These are phyloP conservation scores for Globisporangium acanthophoron DNA, from an alignment of 352 stramenopile species.

Conservation along the genomic window DNA sequence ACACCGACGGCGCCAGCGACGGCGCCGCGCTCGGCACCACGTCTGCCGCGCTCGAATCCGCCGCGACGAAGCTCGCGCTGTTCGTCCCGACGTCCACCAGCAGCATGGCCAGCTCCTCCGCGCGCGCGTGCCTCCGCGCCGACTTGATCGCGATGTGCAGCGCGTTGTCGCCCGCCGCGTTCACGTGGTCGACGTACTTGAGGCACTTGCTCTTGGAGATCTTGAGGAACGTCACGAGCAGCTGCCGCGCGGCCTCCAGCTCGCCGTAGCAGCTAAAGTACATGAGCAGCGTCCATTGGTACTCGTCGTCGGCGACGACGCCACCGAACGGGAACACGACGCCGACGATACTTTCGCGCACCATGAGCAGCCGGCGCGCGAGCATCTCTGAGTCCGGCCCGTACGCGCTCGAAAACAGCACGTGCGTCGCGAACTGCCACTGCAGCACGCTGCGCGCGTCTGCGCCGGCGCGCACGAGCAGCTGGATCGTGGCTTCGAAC, in stretches of 20 bases:
- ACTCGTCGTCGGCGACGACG: constrained; percentile 33
- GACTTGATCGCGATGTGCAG: constrained; percentile 68
- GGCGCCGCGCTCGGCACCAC: neutral
- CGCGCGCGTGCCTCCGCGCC: neutral
- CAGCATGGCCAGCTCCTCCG: constrained; percentile 24
- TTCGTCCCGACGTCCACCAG: constrained; percentile 35
- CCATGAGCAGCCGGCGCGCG: constrained; percentile 24
- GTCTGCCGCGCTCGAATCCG: too few species aligned
- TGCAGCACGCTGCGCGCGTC: constrained; percentile 39
- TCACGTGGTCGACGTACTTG: constrained; percentile 53
- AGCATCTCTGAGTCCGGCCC: constrained; percentile 15
- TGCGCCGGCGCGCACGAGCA: constrained; percentile 39
- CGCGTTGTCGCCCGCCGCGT: constrained; percentile 52
- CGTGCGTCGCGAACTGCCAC: constrained; percentile 54
- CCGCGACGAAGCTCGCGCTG: constrained; percentile 3
- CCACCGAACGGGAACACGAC: constrained; percentile 25
- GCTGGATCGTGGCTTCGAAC: constrained; percentile 28
- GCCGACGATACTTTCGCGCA: constrained; percentile 19
- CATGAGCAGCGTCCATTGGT: constrained; percentile 64
- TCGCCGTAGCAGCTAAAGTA: constrained; percentile 53
- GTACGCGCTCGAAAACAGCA: constrained; percentile 26
- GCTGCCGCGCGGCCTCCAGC: constrained; percentile 28
- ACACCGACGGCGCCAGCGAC: neutral
- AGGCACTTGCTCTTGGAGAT: constrained; percentile 17
- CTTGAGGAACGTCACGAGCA: constrained; percentile 20